phyloP scores from a whole-genome alignment of 177 flowering plant species.

The Tripterygium wilfordii region DNA sequence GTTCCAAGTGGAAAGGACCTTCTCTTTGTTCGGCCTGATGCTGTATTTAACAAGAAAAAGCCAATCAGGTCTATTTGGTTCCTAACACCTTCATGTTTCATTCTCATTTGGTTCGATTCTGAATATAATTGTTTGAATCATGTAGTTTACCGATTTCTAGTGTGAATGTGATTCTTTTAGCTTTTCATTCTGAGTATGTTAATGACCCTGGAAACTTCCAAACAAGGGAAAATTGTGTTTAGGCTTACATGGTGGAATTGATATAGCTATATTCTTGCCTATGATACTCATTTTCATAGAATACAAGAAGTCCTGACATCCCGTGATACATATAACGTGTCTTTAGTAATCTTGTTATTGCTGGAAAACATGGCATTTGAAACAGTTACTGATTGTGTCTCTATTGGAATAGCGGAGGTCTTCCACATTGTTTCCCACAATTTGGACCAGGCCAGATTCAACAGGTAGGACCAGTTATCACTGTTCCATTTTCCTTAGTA shows the following conservation, averaged over 20 bases:
- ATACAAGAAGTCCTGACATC: too few relatives aligned
- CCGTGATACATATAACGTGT: too few relatives aligned
- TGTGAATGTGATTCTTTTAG: too few relatives aligned
- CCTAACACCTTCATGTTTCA: background rate
- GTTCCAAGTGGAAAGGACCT: conserved; percentile 68
- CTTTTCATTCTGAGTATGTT: too few relatives aligned
- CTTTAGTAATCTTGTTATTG: too few relatives aligned
- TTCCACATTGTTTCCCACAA: conserved; percentile 98
- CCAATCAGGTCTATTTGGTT: conserved; percentile 68
- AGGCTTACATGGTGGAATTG: too few relatives aligned
- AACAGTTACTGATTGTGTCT: conserved; percentile 16
- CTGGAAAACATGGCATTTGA: background rate
- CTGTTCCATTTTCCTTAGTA: background rate
- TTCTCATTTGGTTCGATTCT: background rate
- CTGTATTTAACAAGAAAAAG: conserved; percentile 82
- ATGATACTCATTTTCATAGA: too few relatives aligned
- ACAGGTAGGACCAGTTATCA: conserved; percentile 47
- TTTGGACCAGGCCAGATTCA: conserved; percentile 95
- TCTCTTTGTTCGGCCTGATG: conserved; percentile 95
- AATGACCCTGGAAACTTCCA: too few relatives aligned
- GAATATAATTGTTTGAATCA: background rate
- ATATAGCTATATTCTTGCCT: too few relatives aligned
- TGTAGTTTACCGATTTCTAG: background rate
- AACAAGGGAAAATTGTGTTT: too few relatives aligned
- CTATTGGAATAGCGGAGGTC: conserved; percentile 67